Percentiles rank a stretch among this genome's conserved stretches.
phyloP scores from a whole-genome alignment of 2,329 filamentous ascomycete species.

The Periconia sp. region DNA sequence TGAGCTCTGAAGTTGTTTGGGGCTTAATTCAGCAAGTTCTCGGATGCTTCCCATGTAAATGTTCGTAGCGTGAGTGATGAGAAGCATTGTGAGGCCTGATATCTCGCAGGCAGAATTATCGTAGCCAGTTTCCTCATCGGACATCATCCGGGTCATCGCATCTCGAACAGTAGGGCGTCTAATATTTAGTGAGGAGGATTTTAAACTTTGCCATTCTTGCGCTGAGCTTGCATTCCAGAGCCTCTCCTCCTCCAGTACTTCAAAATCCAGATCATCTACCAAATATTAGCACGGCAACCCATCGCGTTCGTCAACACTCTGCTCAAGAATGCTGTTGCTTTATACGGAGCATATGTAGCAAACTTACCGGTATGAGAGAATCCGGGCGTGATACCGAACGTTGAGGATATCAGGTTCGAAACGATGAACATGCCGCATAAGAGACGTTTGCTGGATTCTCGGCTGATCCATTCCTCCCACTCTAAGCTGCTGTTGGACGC shows the following conservation, averaged over 20 bases:
- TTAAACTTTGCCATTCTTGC: slow-evolving; percentile 30
- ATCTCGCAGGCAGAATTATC: slow-evolving; percentile 15
- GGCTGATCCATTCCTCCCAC: slow-evolving; percentile 37
- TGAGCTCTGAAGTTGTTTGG: slow-evolving; percentile 4
- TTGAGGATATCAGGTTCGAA: slow-evolving; percentile 39
- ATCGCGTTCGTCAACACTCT: too few species aligned
- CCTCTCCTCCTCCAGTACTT: slow-evolving; percentile 39
- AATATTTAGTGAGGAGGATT: slow-evolving; percentile 4
- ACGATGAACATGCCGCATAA: slow-evolving; percentile 41
- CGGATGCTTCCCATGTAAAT: slow-evolving; percentile 44
- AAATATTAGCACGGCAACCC: too few species aligned
- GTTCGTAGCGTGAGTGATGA: slow-evolving; percentile 45
- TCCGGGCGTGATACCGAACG: slow-evolving; percentile 39
- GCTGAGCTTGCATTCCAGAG: slow-evolving; percentile 38
- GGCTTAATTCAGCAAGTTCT: slow-evolving; percentile 33
- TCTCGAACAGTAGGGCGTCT: slow-evolving; percentile 21
- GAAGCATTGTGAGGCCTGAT: slow-evolving; percentile 36
- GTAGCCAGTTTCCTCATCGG: slow-evolving; percentile 21
- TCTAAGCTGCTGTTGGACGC: slow-evolving; percentile 10
- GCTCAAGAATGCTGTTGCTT: too few species aligned
- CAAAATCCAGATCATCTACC: slow-evolving; percentile 42
- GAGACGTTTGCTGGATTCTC: slow-evolving; percentile 38
- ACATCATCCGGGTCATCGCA: slow-evolving; percentile 31
- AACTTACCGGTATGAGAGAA: slow-evolving; percentile 41
- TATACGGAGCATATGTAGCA: too few species aligned